These are phyloP conservation scores for Epichloe brachyelytri DNA, from an alignment of 2,329 filamentous ascomycete genomes.

Conservation along the genomic window DNA sequence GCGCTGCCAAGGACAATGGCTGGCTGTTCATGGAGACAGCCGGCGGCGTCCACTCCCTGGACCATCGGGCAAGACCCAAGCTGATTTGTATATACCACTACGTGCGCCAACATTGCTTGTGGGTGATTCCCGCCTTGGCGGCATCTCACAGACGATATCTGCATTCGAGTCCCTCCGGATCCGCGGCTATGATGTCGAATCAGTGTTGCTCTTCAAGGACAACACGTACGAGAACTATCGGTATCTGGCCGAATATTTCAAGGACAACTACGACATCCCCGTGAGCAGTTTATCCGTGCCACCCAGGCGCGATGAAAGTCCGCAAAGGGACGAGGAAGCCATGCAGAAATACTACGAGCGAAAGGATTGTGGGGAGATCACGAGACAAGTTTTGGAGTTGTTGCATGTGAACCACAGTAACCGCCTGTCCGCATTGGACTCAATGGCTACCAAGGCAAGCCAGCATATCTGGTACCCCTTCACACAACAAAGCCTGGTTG, in stretches of 20 bases:
- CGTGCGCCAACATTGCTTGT: slow-evolving; percentile 63
- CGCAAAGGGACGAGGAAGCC: slow-evolving; percentile 35
- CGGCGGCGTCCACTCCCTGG: slow-evolving; percentile 66
- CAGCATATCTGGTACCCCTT: slow-evolving; percentile 75
- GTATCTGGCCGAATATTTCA: slow-evolving; percentile 58
- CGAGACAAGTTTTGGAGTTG: slow-evolving; percentile 33
- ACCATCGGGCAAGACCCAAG: slow-evolving; percentile 64
- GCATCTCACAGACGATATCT: slow-evolving; percentile 68
- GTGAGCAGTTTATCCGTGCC: slow-evolving; percentile 47
- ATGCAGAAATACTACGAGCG: slow-evolving; percentile 54
- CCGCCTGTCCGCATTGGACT: slow-evolving; percentile 45
- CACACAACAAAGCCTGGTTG: slow-evolving; percentile 60
- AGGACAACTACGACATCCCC: slow-evolving; percentile 40
- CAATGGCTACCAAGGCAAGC: slow-evolving; percentile 48
- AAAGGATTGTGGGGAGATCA: slow-evolving; percentile 23
- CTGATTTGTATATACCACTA: slow-evolving; percentile 62
- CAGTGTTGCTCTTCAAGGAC: slow-evolving; percentile 56
- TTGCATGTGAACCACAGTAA: slow-evolving; percentile 40
- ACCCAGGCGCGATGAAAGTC: slow-evolving; percentile 31
- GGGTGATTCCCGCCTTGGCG: slow-evolving; percentile 62
- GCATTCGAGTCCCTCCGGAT: slow-evolving; percentile 66
- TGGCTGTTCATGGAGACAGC: slow-evolving; percentile 68
- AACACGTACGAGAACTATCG: slow-evolving; percentile 52
- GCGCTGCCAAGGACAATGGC: slow-evolving; percentile 30
- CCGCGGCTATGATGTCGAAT: slow-evolving; percentile 66